phyloP scores from a whole-genome alignment of 306 rosid species.

The Canavalia ensiformis region DNA sequence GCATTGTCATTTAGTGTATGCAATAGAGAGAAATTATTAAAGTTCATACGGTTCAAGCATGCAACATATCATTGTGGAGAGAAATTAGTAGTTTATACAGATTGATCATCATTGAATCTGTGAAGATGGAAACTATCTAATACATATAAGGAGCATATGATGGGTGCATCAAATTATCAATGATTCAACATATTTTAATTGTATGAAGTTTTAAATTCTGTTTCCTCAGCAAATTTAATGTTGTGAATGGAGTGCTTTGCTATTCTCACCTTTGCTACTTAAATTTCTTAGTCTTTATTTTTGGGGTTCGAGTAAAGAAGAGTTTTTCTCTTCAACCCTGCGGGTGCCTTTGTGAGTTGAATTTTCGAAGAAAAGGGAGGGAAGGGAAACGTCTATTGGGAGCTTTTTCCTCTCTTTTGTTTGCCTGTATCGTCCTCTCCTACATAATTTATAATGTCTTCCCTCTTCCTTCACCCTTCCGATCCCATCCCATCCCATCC shows the following conservation, averaged over 20 bases:
- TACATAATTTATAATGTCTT: no score
- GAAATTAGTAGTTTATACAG: not conserved
- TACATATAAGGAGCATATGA: not conserved
- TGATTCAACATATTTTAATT: not conserved
- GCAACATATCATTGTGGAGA: not conserved
- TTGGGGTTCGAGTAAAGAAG: not conserved
- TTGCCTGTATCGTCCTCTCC: no score
- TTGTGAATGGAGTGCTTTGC: not conserved
- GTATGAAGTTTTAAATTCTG: not conserved
- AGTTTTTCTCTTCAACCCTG: conserved; percentile 5
- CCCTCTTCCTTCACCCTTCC: no score
- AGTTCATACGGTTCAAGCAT: not conserved
- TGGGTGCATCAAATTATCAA: conserved; percentile 8
- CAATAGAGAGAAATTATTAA: not conserved
- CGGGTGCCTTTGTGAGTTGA: no score
- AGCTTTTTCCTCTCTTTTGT: no score
- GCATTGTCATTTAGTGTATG: conserved; percentile 13
- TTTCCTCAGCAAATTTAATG: not conserved
- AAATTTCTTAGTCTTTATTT: conserved; percentile 10
- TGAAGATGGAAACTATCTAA: not conserved
- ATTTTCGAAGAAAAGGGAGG: no score
- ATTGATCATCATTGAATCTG: not conserved
- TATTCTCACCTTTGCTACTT: not conserved
- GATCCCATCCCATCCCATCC: no score
- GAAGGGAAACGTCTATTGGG: no score